A percentile compares a stretch with the other conserved stretches of the same genome.
Conservation (phyloP, 2,329 filamentous ascomycete genomes). For the Rhynchosporium graminicola region DNA sequence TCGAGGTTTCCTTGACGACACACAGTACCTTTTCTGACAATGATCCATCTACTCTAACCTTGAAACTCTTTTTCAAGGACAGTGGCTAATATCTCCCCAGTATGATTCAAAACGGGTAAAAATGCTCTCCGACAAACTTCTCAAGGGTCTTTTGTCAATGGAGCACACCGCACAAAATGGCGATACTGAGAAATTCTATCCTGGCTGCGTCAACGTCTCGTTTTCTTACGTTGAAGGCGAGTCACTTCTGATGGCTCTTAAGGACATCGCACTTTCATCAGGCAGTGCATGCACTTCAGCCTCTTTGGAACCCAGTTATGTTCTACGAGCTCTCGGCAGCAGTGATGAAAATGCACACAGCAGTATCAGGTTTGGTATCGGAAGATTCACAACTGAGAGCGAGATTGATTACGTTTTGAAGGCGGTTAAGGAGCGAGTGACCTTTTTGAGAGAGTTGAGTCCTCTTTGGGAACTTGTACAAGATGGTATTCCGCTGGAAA, state of each 20-base stretch:
- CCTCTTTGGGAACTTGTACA: slow-evolving; percentile 98
- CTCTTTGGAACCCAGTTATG: slow-evolving; percentile 94
- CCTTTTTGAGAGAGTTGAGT: slow-evolving; percentile 90
- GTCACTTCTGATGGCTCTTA: slow-evolving; percentile 95
- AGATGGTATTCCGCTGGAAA: slow-evolving; percentile 92
- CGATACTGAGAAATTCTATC: slow-evolving; percentile 80
- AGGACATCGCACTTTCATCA: slow-evolving; percentile 95
- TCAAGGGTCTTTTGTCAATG: slow-evolving; percentile 79
- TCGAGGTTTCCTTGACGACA: slow-evolving; percentile 42
- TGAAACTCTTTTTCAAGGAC: slow-evolving; percentile 10
- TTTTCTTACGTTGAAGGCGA: slow-evolving; percentile 99
- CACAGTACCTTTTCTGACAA: slow-evolving; percentile 39
- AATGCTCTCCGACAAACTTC: slow-evolving; percentile 77
- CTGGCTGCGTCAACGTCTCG: slow-evolving; percentile 96
- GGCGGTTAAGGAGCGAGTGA: slow-evolving; percentile 86
- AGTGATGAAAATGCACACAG: slow-evolving; percentile 97
- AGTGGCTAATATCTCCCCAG: slow-evolving; percentile 51
- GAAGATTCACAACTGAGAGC: slow-evolving; percentile 89
- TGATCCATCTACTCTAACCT: slow-evolving; percentile 31
- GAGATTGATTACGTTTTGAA: slow-evolving; percentile 98
- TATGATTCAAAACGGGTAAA: slow-evolving; percentile 89
- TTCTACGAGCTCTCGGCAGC: slow-evolving; percentile 89
- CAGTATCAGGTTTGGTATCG: slow-evolving; percentile 96
- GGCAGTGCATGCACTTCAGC: slow-evolving; percentile 97
- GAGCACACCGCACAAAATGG: slow-evolving; percentile 95